Evolutionary conservation across 2,329 filamentous ascomycete genomes (phyloP).

Genomic region (Aureobasidium lini): DNA sequence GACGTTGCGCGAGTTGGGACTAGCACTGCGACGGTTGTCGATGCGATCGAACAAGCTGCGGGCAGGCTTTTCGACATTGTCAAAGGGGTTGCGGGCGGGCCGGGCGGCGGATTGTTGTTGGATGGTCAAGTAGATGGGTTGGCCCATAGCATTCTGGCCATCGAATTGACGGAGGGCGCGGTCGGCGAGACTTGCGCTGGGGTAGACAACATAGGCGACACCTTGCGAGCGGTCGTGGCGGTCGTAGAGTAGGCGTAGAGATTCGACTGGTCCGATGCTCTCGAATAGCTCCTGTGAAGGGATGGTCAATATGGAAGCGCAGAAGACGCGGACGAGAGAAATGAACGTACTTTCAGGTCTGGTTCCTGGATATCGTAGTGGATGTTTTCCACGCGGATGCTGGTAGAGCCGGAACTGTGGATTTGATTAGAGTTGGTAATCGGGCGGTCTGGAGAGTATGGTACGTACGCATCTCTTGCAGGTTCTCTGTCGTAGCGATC

Average conservation of each 20-base stretch:
- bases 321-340: background rate
- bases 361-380: constrained; percentile 86
- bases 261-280: constrained; percentile 64
- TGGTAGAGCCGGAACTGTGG: constrained; percentile 36
- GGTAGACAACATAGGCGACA: constrained; percentile 75
- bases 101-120: constrained; percentile 34
- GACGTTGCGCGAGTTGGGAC: constrained; percentile 57
- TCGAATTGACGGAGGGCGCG: constrained; percentile 74
- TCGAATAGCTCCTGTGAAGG: constrained; percentile 64
- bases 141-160: constrained; percentile 80
- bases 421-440: background rate
- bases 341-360: constrained; percentile 38
- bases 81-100: constrained; percentile 38
- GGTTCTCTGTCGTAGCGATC: constrained; percentile 23
- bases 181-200: constrained; percentile 60
- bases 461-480: constrained; percentile 21
- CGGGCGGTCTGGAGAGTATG: background rate
- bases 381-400: constrained; percentile 80
- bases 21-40: constrained; percentile 36
- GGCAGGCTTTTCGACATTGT: constrained; percentile 41
- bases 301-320: background rate
- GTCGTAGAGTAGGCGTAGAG: constrained; percentile 71
- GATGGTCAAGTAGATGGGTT: constrained; percentile 66
- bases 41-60: constrained; percentile 62
- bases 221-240: constrained; percentile 83